phyloP scores from a whole-genome alignment of 352 stramenopile genomes.

The Pythium insidiosum region DNA sequence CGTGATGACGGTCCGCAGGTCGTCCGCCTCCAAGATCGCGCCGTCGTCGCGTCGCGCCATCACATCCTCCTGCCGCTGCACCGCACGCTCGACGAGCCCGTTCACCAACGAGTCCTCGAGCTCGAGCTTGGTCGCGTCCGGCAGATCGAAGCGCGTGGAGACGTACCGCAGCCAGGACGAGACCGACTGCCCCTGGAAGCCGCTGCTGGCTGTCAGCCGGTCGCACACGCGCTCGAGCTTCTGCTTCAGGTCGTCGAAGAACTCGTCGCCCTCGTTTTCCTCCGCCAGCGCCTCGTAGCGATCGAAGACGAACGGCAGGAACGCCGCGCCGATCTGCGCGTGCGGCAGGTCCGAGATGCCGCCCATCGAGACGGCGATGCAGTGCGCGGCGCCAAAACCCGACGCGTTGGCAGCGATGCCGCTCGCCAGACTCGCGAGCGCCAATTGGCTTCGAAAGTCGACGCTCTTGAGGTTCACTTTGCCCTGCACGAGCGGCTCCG shows the following conservation, averaged over 20 bases:
- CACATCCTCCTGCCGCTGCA: conserved; percentile 39
- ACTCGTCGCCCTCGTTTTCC: conserved; percentile 58
- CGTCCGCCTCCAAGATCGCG: conserved; percentile 49
- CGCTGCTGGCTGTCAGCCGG: conserved; percentile 38
- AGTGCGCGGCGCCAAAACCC: conserved; percentile 38
- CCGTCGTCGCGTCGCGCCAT: conserved; percentile 19
- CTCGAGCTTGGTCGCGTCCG: conserved; percentile 36
- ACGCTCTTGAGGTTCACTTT: conserved; percentile 57
- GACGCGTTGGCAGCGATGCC: conserved; percentile 47
- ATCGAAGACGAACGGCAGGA: conserved; percentile 66
- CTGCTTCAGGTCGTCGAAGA: conserved; percentile 46
- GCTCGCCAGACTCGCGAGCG: conserved; percentile 43
- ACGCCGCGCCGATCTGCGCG: conserved; percentile 40
- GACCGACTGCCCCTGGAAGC: conserved; percentile 39
- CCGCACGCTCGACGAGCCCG: conserved; percentile 41
- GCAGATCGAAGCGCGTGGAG: conserved; percentile 44
- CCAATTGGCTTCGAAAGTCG: conserved; percentile 39
- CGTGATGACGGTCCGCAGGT: conserved; percentile 49
- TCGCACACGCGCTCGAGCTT: conserved; percentile 45
- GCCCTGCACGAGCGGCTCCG: conserved; percentile 44
- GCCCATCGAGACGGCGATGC: conserved; percentile 52
- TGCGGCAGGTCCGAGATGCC: conserved; percentile 65
- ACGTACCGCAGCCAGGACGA: conserved; percentile 61
- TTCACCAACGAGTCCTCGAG: conserved; percentile 47
- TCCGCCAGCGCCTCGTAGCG: conserved; percentile 33